Percentiles rank a stretch among this genome's conserved stretches.
Conservation (phyloP, 331 rosid genomes). For the Phaseolus coccineus region DNA sequence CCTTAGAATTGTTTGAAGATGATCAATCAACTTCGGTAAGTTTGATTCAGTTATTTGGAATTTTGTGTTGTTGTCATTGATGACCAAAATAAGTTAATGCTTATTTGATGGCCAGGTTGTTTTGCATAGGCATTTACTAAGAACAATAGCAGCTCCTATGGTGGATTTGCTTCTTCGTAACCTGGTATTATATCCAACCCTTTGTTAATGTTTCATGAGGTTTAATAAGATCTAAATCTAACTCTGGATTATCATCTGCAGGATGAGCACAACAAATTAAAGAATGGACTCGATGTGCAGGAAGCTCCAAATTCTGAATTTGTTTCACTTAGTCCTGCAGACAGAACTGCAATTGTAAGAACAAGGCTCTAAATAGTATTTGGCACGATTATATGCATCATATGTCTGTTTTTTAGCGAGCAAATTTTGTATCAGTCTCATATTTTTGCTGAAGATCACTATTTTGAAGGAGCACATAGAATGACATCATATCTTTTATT, state of each 20-base stretch:
- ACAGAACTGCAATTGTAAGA: conserved; percentile 82
- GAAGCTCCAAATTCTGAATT: conserved; percentile 66
- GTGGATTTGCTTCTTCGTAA: conserved; percentile 73
- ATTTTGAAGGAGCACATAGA: conserved; percentile 33
- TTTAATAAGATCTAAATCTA: conserved; percentile 39
- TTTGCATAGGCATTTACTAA: conserved; percentile 94
- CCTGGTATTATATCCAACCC: conserved; percentile 63
- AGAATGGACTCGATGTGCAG: conserved; percentile 80
- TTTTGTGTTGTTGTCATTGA: conserved; percentile 40
- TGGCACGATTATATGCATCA: conserved; percentile 4
- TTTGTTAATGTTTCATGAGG: conserved; percentile 34
- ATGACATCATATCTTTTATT: conserved; percentile 37
- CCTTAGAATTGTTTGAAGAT: conserved; percentile 93
- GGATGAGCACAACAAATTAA: conserved; percentile 88
- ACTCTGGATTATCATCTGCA: conserved; percentile 45
- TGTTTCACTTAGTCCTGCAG: conserved; percentile 67
- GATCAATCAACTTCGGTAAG: conserved; percentile 93
- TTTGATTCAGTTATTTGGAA: conserved; percentile 38
- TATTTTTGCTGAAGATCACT: conserved; percentile 32
- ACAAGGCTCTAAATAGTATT: conserved; percentile 38
- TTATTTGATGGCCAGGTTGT: conserved; percentile 70
- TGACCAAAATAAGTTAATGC: conserved; percentile 45
- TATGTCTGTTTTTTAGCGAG: conserved; percentile 4
- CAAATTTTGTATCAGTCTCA: conserved; percentile 22
- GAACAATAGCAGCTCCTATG: conserved; percentile 79